These are phyloP conservation scores for Microdochium trichocladiopsis DNA, from an alignment of 2,329 filamentous ascomycete genomes.

Conservation along the genomic window DNA sequence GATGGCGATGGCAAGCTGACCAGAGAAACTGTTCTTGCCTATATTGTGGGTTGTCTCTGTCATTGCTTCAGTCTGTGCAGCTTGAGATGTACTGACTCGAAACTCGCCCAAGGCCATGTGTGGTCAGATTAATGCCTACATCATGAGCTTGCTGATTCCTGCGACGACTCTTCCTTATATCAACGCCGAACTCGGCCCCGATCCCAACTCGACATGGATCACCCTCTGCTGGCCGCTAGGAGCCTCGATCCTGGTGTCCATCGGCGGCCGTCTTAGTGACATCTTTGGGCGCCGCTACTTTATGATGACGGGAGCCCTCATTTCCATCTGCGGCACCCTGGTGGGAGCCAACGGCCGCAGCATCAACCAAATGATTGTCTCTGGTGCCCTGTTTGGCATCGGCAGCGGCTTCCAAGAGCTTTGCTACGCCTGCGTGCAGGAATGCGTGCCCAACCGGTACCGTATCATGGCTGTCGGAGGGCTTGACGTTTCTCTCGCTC, in stretches of 20 bases:
- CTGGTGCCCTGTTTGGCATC: conserved; percentile 29
- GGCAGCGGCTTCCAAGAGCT: conserved; percentile 31
- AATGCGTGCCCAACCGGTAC: conserved; percentile 28
- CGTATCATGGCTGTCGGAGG: conserved; percentile 27
- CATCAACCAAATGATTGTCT: conserved; percentile 31
- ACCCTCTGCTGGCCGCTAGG: conserved; percentile 23
- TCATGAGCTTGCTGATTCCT: conserved; percentile 26
- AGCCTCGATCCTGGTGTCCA: conserved; percentile 23
- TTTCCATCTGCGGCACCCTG: conserved; percentile 25
- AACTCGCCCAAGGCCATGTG: conserved; percentile 2
- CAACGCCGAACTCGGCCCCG: conserved; percentile 24
- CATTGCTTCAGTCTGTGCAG: neutral
- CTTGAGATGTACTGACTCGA: neutral
- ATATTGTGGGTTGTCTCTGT: neutral
- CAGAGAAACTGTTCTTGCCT: conserved; percentile 2
- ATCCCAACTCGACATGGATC: conserved; percentile 26
- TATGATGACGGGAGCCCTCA: conserved; percentile 23
- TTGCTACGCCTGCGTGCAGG: conserved; percentile 25
- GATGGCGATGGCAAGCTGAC: conserved; percentile 3
- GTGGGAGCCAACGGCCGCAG: conserved; percentile 28
- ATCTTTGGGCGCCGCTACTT: conserved; percentile 31
- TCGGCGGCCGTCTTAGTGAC: conserved; percentile 27
- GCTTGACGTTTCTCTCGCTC: conserved; percentile 21
- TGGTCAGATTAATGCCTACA: conserved; percentile 20
- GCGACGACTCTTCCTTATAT: conserved; percentile 23